Evolutionary conservation across 2,329 filamentous ascomycete genomes (phyloP).

Genomic region (Fusarium pseudonygamai): DNA sequence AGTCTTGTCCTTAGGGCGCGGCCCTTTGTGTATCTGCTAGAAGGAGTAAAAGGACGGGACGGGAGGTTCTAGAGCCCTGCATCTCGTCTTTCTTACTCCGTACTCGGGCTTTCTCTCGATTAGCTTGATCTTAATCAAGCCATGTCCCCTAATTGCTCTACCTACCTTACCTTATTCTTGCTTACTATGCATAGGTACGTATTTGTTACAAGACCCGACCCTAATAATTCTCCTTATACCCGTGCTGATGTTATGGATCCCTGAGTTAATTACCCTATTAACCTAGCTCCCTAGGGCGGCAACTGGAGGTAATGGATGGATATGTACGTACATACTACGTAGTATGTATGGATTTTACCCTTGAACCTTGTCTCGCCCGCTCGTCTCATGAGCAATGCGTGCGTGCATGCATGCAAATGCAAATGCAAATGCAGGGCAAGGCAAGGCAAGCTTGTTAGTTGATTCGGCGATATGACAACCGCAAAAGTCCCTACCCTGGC

Average conservation of each 20-base stretch:
- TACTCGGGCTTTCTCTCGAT: slow-evolving; percentile 1
- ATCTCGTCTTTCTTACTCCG: background rate
- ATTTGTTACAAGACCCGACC: background rate
- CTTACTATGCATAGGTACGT: background rate
- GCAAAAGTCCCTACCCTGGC: slow-evolving; percentile 23
- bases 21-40: slow-evolving; percentile 21
- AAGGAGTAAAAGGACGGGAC: background rate
- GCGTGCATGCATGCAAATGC: background rate
- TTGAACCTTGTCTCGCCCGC: slow-evolving; percentile 26
- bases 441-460: slow-evolving; percentile 29
- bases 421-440: background rate
- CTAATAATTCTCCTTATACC: slow-evolving; percentile 20
- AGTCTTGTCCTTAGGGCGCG: background rate
- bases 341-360: slow-evolving; percentile 11
- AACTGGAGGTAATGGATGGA: background rate
- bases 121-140: slow-evolving; percentile 5
- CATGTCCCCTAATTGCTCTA: slow-evolving; percentile 5
- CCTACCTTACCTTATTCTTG: slow-evolving; percentile 3
- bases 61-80: background rate
- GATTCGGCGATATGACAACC: slow-evolving; percentile 26
- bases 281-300: background rate
- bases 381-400: slow-evolving; percentile 3
- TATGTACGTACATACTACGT: slow-evolving; percentile 5
- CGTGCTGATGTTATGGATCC: slow-evolving; percentile 1
- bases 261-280: background rate